Evolutionary conservation across 73 alveolate species (phyloP).

Genomic region (Tetrahymena malaccensis): DNA sequence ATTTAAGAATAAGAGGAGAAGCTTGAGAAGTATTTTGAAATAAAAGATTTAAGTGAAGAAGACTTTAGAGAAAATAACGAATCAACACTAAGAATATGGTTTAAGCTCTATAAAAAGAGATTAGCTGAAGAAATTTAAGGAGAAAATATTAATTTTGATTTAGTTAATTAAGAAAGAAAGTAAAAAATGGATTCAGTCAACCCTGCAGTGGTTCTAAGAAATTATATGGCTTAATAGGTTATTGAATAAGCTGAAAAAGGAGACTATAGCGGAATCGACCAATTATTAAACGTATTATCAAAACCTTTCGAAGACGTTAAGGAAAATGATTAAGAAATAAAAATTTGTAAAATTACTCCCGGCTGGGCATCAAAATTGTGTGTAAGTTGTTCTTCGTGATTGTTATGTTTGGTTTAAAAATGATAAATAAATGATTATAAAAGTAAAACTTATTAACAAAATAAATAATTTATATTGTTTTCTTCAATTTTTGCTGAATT

Average conservation of each 20-base stretch:
- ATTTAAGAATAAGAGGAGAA: neutral
- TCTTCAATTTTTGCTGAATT: neutral
- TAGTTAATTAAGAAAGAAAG: slow-evolving; percentile 2
- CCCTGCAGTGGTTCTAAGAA: slow-evolving; percentile 41
- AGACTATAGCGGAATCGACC: slow-evolving; percentile 37
- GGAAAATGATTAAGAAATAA: slow-evolving; percentile 11
- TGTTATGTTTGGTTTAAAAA: too few relatives aligned
- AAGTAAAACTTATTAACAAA: too few relatives aligned
- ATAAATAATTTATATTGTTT: too few relatives aligned
- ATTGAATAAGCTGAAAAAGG: slow-evolving; percentile 47
- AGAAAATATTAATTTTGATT: neutral
- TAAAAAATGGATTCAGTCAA: slow-evolving; percentile 33
- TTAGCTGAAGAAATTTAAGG: slow-evolving; percentile 5
- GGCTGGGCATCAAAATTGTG: slow-evolving; percentile 51
- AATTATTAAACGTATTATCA: slow-evolving; percentile 4
- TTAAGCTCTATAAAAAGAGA: slow-evolving; percentile 24
- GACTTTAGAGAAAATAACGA: slow-evolving; percentile 7
- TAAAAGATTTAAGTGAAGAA: slow-evolving; percentile 21
- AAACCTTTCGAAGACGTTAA: slow-evolving; percentile 49
- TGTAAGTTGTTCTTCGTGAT: slow-evolving; percentile 60
- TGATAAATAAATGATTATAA: too few relatives aligned
- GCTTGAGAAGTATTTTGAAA: neutral
- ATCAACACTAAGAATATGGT: slow-evolving; percentile 42
- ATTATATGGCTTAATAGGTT: slow-evolving; percentile 47
- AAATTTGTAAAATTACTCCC: slow-evolving; percentile 37